Evolutionary conservation across 768 basidiomycete species (phyloP), one percentile per base, ranked within the genome.

Genomic region (Hebeloma cylindrosporum): DNA sequence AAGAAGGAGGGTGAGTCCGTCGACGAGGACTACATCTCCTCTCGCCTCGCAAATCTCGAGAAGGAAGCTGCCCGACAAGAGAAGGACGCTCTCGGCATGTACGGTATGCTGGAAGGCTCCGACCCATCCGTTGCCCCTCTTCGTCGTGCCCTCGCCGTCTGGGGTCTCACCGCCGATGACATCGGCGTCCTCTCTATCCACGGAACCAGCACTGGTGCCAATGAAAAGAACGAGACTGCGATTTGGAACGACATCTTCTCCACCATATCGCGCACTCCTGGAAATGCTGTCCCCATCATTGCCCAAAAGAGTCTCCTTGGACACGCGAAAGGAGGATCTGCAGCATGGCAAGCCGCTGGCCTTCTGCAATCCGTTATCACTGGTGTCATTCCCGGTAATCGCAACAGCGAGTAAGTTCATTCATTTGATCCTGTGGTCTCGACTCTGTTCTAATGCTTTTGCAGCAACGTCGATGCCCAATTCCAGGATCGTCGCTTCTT

Each of bases 281-380:
- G 96, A 42, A 98, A 98, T 64, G 93, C 94, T n/a, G 85, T 95
- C 35, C 96, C 96, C 4, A 83, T 96, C 59, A 87, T 98, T 66
- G 93, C 96, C 2, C 96, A 98, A 68, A 99, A 99, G 79, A 92
- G 88, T 64, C 76, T 99, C 38, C 86, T 95, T 22, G 96, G 96
- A 49, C 95, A 99, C 63, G 85, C 95, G 8, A 99, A 99, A 76
- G 96, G 96, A 65, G 96, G 95, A 49, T 91, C 96, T n/a, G 95
- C 95, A 43, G 89, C 93, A 2, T 97, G 93, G 95, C 91, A 93
- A 69, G 81, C 96, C 77, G 85, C 83, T 57, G 96, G 96, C 54
- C 75, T 98, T 43, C 67, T 93, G 43, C 93, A 99, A 64, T 82
- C 83, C 8, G 77, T 99, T 50, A 76, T 73, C 51, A 82, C 83